Base-by-base conservation (phyloP, 1,139 yeast genomes). In the Arxiozyma slooffiae region DNA sequence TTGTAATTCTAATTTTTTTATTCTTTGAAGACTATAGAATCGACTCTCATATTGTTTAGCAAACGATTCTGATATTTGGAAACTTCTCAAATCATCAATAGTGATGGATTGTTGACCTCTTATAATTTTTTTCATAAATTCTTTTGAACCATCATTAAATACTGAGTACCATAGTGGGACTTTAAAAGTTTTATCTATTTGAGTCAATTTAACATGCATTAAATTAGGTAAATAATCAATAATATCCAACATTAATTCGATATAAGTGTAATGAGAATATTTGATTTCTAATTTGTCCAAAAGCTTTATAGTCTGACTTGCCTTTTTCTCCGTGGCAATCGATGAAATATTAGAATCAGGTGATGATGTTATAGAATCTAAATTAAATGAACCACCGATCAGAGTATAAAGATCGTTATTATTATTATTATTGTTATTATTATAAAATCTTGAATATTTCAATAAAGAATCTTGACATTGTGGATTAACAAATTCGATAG, bases 141-240 rank as follows among this genome's bases (percentile, higher is more conserved):
- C 67, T 41, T 57, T 58, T 5, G 67, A 59, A 0, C 67, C 67
- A 50, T 65, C 67, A 48, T 65, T 65, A 20, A 65, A 55, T 20
- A 60, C 64, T 14, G 68, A 64, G 42, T 64, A 65, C 71, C 72
- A 69, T 30, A 69, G 57, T 3, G 77, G 76, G 49, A 80, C 77
- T 42, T 67, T 71, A 59, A 80, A 80, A 24, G 71, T 73, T 1
- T 81, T 81, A 4, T 80, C 74, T 1, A 80, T 72, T 50, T 78
- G 76, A 20, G 67, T 66, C 18, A 80, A 53, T 16, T 58, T 58
- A n/a, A 70, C 58, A 34, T 61, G 66, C 2, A 60, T 48, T 2
- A 70, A 49, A 44, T 70, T 69, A 7, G 74, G 73, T 16, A 70
- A 55, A 30, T 61, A 60, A 36, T 71, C 70, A 8, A 70, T 67